Base-by-base conservation (phyloP, 805 yeast genomes). In the Yarrowia osloensis region DNA sequence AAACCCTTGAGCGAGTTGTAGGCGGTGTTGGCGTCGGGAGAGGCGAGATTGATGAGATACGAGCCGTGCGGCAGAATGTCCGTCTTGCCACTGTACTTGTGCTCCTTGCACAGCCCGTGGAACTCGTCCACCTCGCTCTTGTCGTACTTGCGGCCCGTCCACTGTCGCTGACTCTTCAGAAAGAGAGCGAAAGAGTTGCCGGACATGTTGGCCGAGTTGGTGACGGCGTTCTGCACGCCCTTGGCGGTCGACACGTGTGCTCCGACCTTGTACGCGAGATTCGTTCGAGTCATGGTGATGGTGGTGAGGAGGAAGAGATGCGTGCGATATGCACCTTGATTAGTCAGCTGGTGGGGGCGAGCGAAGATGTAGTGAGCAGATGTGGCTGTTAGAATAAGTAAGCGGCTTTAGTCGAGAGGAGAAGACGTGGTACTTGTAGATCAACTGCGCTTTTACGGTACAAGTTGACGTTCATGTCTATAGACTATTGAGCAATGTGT, bases 51-150 rank as follows among this genome's bases (percentile, higher is more conserved):
- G 74, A 95, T 93, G 72, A 95, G 87, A 75, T 93, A 95, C 26
- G 96, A 91, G 0, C 97, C 98, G 77, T 95, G 99, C 0, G 99
- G 98, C 59, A 95, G 81, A 61, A 91, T 83, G 73, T 93, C 97
- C 7, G 73, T 73, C 22, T 66, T 57, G 4, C 72, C 66, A 37
- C 68, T 39, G 17, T 28, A 50, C 28, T 46, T 29, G 47, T 82
- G 81, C 67, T 84, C 77, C 66, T 81, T 78, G 74, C 97, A 91
- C 22, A 86, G 79, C 7, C 79, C 78, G 69, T 82, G 83, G 78
- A 95, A 95, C 69, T 85, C 84, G 3, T 74, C 76, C 12, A 88
- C 87, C 74, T 91, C 97, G 26, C 85, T 88, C 19, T 81, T 81
- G 15, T 87, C 82, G 69, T 87, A 84, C 68, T 85, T 88, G 21